A percentile compares a stretch with the other conserved stretches of the same genome.
phyloP scores from a whole-genome alignment of 78 protist species.

The Protostelium mycophagum region DNA sequence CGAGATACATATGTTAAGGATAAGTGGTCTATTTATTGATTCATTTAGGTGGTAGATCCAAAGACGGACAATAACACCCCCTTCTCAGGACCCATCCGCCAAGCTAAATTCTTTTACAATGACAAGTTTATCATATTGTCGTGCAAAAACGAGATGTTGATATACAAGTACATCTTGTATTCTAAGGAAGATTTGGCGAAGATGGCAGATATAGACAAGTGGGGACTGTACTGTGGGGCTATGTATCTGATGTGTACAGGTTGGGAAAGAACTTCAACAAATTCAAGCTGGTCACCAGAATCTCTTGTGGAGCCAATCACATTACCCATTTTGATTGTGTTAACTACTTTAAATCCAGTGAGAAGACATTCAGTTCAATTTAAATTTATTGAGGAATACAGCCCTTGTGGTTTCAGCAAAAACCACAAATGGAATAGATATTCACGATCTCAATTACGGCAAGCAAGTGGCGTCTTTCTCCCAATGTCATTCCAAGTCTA shows the following conservation, averaged over 20 bases:
- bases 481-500: neutral
- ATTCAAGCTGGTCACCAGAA: neutral
- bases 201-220: neutral
- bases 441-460: neutral
- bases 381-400: neutral
- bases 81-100: neutral
- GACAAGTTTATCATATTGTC: neutral
- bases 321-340: neutral
- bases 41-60: neutral
- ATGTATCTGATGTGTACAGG: neutral
- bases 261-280: neutral
- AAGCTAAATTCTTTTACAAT: neutral
- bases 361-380: neutral
- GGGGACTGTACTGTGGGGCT: neutral
- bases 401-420: neutral
- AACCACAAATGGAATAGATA: neutral
- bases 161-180: neutral
- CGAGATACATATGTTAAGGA: no score
- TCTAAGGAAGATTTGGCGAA: neutral
- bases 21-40: no score
- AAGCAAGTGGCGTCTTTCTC: neutral
- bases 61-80: neutral
- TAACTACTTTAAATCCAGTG: neutral
- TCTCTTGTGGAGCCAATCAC: neutral
- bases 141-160: neutral